phyloP scores from a whole-genome alignment of 2,329 filamentous ascomycete species.

The Apiospora arundinis region DNA sequence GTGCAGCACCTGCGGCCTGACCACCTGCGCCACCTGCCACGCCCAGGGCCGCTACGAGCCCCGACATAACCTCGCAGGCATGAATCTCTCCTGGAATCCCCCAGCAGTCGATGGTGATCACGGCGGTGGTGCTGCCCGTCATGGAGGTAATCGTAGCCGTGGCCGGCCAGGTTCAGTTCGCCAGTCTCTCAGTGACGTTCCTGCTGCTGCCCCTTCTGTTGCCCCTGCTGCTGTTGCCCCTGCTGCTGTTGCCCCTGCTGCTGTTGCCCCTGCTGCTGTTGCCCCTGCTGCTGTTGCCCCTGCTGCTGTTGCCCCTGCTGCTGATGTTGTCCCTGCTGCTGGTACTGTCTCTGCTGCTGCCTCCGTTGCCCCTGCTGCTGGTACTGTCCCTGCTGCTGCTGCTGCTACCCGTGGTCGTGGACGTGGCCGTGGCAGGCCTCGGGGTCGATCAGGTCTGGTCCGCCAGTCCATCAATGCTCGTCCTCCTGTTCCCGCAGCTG shows the following conservation, averaged over 20 bases:
- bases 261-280: too few relatives aligned
- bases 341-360: too few relatives aligned
- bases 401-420: not conserved
- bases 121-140: not conserved
- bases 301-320: too few relatives aligned
- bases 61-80: constrained; percentile 24
- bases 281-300: too few relatives aligned
- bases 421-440: not conserved
- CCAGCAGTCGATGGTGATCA: not conserved
- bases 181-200: too few relatives aligned
- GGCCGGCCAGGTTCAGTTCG: not conserved
- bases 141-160: not conserved
- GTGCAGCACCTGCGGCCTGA: constrained; percentile 27
- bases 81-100: constrained; percentile 26
- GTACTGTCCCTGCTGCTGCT: too few relatives aligned
- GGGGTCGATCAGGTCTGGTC: not conserved
- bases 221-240: too few relatives aligned
- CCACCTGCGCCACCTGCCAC: constrained; percentile 29
- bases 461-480: not conserved
- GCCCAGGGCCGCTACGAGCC: constrained; percentile 23
- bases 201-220: too few relatives aligned
- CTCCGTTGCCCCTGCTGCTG: too few relatives aligned
- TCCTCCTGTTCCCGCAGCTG: not conserved
- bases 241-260: too few relatives aligned
- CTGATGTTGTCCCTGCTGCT: too few relatives aligned